These are phyloP conservation scores for Populus tomentosa DNA, from an alignment of 441 rosid species.

Conservation along the genomic window DNA sequence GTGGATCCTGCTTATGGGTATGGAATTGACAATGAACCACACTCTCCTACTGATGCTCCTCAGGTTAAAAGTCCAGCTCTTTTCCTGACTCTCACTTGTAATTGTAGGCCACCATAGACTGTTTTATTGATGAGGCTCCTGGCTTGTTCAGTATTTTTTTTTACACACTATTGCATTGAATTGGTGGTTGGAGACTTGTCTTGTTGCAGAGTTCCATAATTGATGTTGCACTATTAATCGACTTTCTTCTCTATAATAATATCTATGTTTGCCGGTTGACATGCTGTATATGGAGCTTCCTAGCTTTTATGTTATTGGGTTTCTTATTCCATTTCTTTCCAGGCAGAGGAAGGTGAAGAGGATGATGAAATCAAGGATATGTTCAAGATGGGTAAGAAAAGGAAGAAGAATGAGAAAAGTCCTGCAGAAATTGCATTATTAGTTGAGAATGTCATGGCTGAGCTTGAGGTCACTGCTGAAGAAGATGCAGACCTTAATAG, in stretches of 20 bases:
- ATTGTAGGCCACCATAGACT: background rate
- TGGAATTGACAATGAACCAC: conserved; percentile 31
- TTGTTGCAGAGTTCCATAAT: background rate
- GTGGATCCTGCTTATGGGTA: conserved; percentile 83
- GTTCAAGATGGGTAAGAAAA: conserved; percentile 85
- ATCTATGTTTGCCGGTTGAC: background rate
- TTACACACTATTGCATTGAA: background rate
- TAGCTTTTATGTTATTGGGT: background rate
- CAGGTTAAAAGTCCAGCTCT: background rate
- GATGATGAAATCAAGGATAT: conserved; percentile 85
- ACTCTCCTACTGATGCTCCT: background rate
- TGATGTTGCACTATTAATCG: background rate
- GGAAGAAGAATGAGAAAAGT: conserved; percentile 82
- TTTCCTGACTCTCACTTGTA: background rate
- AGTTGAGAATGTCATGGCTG: conserved; percentile 96
- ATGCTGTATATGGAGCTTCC: background rate
- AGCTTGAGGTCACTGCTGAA: conserved; percentile 94
- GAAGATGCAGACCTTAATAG: conserved; percentile 91
- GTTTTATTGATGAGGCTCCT: background rate
- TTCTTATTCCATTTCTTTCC: conserved; percentile 11
- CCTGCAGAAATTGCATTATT: conserved; percentile 88
- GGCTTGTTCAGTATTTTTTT: background rate
- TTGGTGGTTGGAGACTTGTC: background rate
- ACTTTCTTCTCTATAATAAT: background rate
- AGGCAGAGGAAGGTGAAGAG: conserved; percentile 95